Conservation (phyloP, 495 filamentous ascomycete genomes). For the Aspergillus saccharolyticus region DNA sequence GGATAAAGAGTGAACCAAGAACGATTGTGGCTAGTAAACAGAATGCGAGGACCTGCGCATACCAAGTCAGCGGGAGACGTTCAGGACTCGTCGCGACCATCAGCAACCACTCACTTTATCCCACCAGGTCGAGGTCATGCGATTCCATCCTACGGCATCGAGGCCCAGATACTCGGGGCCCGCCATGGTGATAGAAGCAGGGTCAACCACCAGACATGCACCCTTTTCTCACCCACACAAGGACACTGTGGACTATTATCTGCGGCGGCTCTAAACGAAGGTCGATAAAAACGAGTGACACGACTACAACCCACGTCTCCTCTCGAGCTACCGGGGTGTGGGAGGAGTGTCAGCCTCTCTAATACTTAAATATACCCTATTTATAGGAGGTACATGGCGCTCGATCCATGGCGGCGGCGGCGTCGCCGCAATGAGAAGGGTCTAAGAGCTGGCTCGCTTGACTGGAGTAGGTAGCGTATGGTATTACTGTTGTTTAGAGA, state of each 20-base stretch:
- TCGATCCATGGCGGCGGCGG: not conserved
- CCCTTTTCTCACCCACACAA: not conserved
- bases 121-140: constrained; percentile 21
- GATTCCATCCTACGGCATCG: constrained; percentile 18
- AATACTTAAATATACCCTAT: constrained; percentile 1
- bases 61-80: not conserved
- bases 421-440: not conserved
- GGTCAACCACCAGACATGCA: not conserved
- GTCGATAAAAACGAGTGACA: not conserved
- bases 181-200: constrained; percentile 9
- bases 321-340: not conserved
- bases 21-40: constrained; percentile 17
- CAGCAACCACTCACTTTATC: constrained; percentile 9
- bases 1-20: constrained; percentile 11
- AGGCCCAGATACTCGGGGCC: constrained; percentile 16
- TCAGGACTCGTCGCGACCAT: not conserved
- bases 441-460: not conserved
- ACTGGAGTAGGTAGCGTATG: not conserved
- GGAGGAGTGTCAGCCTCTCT: not conserved
- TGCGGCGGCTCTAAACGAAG: not conserved
- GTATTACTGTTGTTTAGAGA: not conserved
- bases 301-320: not conserved
- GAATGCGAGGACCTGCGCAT: constrained; percentile 11
- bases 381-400: constrained; percentile 1
- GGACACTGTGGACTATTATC: not conserved